A percentile compares a stretch with the other conserved stretches of the same genome.
phyloP scores from a whole-genome alignment of 768 basidiomycete species.

The Leucocoprinus birnbaumii region DNA sequence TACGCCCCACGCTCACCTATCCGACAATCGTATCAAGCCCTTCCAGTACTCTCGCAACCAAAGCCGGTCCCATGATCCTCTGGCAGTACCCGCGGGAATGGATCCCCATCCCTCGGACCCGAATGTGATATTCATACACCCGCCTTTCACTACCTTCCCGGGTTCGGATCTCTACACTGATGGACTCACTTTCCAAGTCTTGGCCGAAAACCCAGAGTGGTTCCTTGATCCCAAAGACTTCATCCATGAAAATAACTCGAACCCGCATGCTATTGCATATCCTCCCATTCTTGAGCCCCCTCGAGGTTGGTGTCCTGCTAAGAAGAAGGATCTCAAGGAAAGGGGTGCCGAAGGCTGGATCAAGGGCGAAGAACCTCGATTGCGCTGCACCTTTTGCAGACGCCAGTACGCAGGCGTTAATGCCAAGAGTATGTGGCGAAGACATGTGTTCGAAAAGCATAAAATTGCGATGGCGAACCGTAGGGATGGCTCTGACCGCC shows the following conservation, averaged over 20 bases:
- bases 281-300: slow-evolving; percentile 80
- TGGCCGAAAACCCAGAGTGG: slow-evolving; percentile 80
- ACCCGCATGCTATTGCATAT: slow-evolving; percentile 60
- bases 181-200: slow-evolving; percentile 65
- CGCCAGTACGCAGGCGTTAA: slow-evolving; percentile 84
- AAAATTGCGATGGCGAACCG: slow-evolving; percentile 89
- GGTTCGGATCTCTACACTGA: slow-evolving; percentile 56
- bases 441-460: slow-evolving; percentile 88
- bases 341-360: slow-evolving; percentile 70
- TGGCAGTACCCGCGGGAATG: slow-evolving; percentile 50
- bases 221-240: slow-evolving; percentile 74
- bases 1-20: slow-evolving; percentile 31
- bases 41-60: slow-evolving; percentile 27
- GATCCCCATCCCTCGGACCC: slow-evolving; percentile 71
- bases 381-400: slow-evolving; percentile 83
- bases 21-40: slow-evolving; percentile 21
- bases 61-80: slow-evolving; percentile 34
- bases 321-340: slow-evolving; percentile 75
- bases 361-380: slow-evolving; percentile 75
- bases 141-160: slow-evolving; percentile 71
- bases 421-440: slow-evolving; percentile 89
- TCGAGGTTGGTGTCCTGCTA: slow-evolving; percentile 84
- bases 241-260: slow-evolving; percentile 39
- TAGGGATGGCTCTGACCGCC: slow-evolving; percentile 65
- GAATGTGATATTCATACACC: slow-evolving; percentile 66